Conservation (phyloP, 345 rosid species). For the Euphorbia tirucalli region DNA sequence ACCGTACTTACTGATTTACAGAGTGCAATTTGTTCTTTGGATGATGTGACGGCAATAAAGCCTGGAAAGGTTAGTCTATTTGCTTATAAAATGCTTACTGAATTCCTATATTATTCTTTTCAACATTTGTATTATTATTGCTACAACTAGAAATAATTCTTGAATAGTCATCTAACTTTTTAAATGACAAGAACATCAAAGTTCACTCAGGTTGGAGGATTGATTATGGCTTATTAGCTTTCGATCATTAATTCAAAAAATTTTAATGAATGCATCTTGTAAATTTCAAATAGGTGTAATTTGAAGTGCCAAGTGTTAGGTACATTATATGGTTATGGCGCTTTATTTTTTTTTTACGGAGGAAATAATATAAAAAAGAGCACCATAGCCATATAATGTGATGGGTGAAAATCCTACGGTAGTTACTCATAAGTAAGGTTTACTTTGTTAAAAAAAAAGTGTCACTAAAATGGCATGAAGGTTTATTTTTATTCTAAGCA, state of each 20-base stretch:
- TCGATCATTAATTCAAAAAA: background rate
- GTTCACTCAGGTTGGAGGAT: too few species aligned
- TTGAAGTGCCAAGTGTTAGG: background rate
- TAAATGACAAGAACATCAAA: background rate
- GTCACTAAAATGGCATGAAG: background rate
- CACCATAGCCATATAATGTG: too few species aligned
- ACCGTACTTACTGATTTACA: conserved; percentile 36
- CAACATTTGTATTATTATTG: background rate
- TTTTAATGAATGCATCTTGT: background rate
- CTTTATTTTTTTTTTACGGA: too few species aligned
- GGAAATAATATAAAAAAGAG: too few species aligned
- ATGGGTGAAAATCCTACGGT: background rate
- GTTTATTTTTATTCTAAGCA: background rate
- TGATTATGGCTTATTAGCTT: background rate
- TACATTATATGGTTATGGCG: too few species aligned
- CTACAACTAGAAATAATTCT: conserved; percentile 3
- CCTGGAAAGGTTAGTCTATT: conserved; percentile 69
- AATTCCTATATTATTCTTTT: background rate
- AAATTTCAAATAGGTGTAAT: too few species aligned
- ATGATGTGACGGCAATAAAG: conserved; percentile 67
- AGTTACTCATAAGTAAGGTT: background rate
- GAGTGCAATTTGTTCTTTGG: conserved; percentile 90
- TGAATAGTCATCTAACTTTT: background rate
- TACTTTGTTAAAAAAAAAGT: background rate
- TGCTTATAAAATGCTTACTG: background rate